Percentiles rank a stretch among this genome's conserved stretches.
These are phyloP conservation scores for Rhodamnia argentea DNA, from an alignment of 345 rosid genomes.

Conservation along the genomic window DNA sequence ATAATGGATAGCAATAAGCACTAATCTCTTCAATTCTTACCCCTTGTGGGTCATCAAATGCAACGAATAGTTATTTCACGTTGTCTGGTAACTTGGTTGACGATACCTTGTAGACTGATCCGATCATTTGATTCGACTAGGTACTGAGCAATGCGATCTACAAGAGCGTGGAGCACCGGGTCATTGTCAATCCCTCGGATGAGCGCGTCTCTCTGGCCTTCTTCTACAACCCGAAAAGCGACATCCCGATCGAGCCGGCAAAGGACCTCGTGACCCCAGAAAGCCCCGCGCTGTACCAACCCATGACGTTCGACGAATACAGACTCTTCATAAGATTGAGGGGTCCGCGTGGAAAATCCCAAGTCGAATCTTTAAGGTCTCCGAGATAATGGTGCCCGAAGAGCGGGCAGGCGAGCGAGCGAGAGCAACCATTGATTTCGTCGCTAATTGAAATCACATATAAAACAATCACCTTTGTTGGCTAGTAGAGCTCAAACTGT, in stretches of 20 bases:
- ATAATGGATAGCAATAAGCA: not conserved
- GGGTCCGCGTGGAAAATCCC: conserved; percentile 87
- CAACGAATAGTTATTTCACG: not conserved
- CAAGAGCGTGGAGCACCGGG: conserved; percentile 93
- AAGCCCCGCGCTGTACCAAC: conserved; percentile 46
- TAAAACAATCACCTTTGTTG: not conserved
- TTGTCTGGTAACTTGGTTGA: not conserved
- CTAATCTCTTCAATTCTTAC: not conserved
- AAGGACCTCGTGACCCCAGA: conserved; percentile 49
- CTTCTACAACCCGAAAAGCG: conserved; percentile 89
- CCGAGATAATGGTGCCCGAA: not conserved
- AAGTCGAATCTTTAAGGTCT: conserved; percentile 58
- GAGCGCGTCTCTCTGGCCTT: conserved; percentile 83
- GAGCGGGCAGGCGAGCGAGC: not conserved
- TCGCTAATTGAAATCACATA: not conserved
- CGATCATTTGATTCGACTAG: conserved; percentile 12
- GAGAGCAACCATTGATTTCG: not conserved
- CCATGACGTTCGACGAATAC: conserved; percentile 84
- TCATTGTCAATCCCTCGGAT: conserved; percentile 50
- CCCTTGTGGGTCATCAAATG: not conserved
- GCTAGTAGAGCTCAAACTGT: not conserved
- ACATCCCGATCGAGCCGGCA: conserved; percentile 57
- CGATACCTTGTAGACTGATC: not conserved
- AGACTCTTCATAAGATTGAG: conserved; percentile 59
- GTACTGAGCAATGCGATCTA: conserved; percentile 76